Conservation (phyloP, 306 rosid species). For the Quercus bicolor region DNA sequence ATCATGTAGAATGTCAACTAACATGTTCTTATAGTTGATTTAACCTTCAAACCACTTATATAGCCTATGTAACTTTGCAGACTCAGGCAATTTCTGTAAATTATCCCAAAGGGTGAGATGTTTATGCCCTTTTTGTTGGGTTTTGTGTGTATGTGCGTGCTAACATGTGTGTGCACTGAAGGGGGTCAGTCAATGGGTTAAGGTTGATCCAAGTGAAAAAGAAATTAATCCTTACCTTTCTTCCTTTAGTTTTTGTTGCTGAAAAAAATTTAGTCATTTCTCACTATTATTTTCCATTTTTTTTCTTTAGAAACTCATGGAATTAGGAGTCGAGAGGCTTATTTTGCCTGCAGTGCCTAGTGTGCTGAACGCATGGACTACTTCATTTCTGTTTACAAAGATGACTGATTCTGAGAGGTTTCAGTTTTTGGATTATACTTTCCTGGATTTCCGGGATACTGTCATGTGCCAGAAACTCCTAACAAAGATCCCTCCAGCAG, state of each 20-base stretch:
- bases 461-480: slow-evolving; percentile 77
- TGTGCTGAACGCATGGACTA: slow-evolving; percentile 73
- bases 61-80: background rate
- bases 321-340: slow-evolving; percentile 73
- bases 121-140: background rate
- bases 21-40: background rate
- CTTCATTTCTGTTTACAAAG: slow-evolving; percentile 63
- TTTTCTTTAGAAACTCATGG: slow-evolving; percentile 55
- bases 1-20: background rate
- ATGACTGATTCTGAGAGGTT: slow-evolving; percentile 62
- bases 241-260: background rate
- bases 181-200: background rate
- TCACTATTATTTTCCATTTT: slow-evolving; percentile 7
- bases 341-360: slow-evolving; percentile 81
- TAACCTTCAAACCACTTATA: background rate
- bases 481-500: slow-evolving; percentile 28
- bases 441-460: slow-evolving; percentile 74
- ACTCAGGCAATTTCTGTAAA: background rate
- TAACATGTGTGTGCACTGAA: background rate
- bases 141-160: background rate
- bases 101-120: background rate
- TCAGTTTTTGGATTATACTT: slow-evolving; percentile 59
- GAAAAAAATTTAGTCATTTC: background rate
- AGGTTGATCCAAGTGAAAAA: background rate
- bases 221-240: background rate